phyloP scores from a whole-genome alignment of 345 rosid species.

The Eucalyptus tenuipes region DNA sequence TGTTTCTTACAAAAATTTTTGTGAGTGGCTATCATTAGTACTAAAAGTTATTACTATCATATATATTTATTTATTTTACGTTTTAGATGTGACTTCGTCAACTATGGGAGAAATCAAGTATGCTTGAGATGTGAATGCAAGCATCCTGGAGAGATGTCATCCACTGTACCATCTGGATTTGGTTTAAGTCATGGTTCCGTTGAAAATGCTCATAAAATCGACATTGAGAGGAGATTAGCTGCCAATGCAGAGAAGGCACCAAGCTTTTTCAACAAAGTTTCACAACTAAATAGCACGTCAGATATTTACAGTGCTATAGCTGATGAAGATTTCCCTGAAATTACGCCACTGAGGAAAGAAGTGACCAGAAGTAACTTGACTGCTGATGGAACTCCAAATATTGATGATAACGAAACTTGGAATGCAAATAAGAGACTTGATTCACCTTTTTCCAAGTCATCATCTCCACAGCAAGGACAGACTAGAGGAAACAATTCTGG shows the following conservation, averaged over 20 bases:
- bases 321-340: conserved; percentile 85
- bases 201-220: conserved; percentile 15
- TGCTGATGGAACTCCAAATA: conserved; percentile 2
- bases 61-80: not conserved
- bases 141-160: conserved; percentile 37
- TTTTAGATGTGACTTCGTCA: conserved; percentile 76
- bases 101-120: conserved; percentile 57
- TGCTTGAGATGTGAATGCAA: conserved; percentile 98
- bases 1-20: not conserved
- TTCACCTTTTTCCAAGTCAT: not conserved
- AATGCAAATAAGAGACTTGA: not conserved
- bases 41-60: not conserved
- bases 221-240: conserved; percentile 41
- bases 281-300: conserved; percentile 41
- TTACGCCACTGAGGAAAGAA: conserved; percentile 91
- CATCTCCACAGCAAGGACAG: conserved; percentile 13
- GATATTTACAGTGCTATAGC: conserved; percentile 42
- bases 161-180: conserved; percentile 8
- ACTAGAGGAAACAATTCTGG: conserved; percentile 20
- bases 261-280: conserved; percentile 63
- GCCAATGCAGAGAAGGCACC: conserved; percentile 82
- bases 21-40: not conserved
- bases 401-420: not conserved
- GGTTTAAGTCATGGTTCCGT: conserved; percentile 13
- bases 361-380: conserved; percentile 11